Percentiles rank a stretch among this genome's conserved stretches.
Conservation (phyloP, 768 basidiomycete genomes). For the Chalciporus piperatus region DNA sequence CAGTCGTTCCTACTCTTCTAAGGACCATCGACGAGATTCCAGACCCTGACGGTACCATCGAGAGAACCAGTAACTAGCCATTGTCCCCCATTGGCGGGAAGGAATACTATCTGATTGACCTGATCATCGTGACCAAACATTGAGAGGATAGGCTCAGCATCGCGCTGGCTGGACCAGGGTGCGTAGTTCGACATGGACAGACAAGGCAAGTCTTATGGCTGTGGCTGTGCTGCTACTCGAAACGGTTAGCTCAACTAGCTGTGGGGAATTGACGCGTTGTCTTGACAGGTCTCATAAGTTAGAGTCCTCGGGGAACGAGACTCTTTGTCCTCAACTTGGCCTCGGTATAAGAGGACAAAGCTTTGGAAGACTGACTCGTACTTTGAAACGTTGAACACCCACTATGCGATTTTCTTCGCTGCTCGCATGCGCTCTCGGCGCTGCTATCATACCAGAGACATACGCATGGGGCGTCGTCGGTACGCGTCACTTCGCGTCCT, state of each 20-base stretch:
- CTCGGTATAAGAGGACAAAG: conserved; percentile 2
- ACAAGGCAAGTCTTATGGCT: too few relatives aligned
- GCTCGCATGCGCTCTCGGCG: conserved; percentile 10
- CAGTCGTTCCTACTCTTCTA: too few relatives aligned
- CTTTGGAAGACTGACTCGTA: neutral
- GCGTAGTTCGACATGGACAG: too few relatives aligned
- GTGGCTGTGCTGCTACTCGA: neutral
- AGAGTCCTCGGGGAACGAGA: conserved; percentile 6
- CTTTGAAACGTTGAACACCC: conserved; percentile 8
- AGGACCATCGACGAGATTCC: too few relatives aligned
- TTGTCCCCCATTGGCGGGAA: too few relatives aligned
- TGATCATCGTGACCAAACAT: too few relatives aligned
- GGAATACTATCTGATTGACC: too few relatives aligned
- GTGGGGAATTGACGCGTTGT: neutral
- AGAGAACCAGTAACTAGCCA: too few relatives aligned
- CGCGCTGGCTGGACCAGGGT: too few relatives aligned
- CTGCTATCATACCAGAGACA: conserved; percentile 23
- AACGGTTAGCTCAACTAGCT: neutral
- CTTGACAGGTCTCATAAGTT: neutral
- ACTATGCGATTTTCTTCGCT: conserved; percentile 22
- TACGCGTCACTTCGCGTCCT: conserved; percentile 11
- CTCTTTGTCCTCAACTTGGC: neutral
- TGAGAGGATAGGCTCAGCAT: too few relatives aligned
- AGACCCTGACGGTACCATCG: too few relatives aligned
- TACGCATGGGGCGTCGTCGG: conserved; percentile 43